Evolutionary conservation across 305 asterid species (phyloP).

Genomic region (Salvia sclarea): DNA sequence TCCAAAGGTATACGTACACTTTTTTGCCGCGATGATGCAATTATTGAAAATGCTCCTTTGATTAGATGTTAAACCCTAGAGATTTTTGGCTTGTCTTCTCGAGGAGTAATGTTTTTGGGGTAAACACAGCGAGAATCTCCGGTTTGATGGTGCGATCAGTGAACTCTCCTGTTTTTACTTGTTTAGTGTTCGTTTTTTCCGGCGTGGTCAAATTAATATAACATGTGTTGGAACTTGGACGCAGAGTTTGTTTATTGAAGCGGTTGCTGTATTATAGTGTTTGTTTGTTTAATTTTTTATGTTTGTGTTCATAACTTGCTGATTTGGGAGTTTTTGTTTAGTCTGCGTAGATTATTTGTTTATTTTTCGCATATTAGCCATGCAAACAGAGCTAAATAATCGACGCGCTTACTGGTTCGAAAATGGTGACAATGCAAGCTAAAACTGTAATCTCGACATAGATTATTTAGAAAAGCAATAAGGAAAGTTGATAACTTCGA

Average conservation of each 20-base stretch:
- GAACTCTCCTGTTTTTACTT: conserved; percentile 2
- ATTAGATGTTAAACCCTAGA: too few relatives aligned
- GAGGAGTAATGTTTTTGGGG: not conserved
- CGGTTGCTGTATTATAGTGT: not conserved
- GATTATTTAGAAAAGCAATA: not conserved
- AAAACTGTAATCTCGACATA: not conserved
- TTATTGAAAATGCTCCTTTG: not conserved
- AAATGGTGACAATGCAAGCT: not conserved
- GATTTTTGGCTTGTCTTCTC: not conserved
- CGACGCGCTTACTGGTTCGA: not conserved
- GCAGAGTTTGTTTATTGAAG: conserved; percentile 4
- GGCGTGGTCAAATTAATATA: too few relatives aligned
- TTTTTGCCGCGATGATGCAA: not conserved
- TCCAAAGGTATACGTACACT: not conserved
- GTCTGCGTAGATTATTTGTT: not conserved
- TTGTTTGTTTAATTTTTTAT: not conserved
- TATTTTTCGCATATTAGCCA: not conserved
- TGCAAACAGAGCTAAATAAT: not conserved
- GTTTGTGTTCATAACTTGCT: not conserved
- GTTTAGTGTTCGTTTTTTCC: not conserved
- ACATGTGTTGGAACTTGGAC: too few relatives aligned
- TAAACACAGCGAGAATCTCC: not conserved
- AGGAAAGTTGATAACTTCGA: too few relatives aligned
- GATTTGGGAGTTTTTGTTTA: conserved; percentile 12
- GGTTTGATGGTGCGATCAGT: not conserved